A percentile compares a stretch with the other conserved stretches of the same genome.
phyloP scores from a whole-genome alignment of 2,329 filamentous ascomycete genomes.

The Sclerotinia spermophila region DNA sequence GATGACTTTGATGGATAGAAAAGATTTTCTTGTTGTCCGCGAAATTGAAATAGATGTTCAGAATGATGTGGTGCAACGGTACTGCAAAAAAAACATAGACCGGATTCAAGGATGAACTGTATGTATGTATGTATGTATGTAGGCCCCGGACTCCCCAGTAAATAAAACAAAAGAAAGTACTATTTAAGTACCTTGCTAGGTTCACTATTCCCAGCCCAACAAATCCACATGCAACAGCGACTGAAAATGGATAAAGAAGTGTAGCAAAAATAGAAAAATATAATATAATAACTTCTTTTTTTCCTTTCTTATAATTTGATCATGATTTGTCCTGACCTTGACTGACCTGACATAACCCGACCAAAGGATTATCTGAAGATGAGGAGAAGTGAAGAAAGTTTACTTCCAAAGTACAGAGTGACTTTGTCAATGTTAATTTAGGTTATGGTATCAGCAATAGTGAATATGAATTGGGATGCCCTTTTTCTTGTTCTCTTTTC shows the following conservation, averaged over 20 bases:
- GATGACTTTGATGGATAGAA: conserved; percentile 13
- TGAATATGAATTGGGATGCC: not conserved
- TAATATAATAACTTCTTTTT: not conserved
- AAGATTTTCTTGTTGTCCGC: conserved; percentile 6
- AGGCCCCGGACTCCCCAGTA: conserved; percentile 10
- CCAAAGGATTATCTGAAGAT: not conserved
- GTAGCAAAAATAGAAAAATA: conserved; percentile 1
- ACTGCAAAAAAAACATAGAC: not conserved
- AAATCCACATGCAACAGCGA: conserved; percentile 21
- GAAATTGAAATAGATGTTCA: conserved; percentile 10
- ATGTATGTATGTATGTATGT: not conserved
- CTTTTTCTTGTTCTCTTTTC: not conserved
- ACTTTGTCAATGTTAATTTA: not conserved
- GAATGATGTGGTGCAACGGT: conserved; percentile 13
- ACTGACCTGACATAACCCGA: not conserved
- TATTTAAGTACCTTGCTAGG: conserved; percentile 37
- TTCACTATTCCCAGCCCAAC: conserved; percentile 39
- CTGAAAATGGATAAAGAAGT: conserved; percentile 18
- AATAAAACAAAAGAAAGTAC: conserved; percentile 2
- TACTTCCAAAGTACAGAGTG: not conserved
- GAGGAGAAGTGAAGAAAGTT: not conserved
- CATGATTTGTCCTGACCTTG: conserved; percentile 1
- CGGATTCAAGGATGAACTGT: conserved; percentile 3
- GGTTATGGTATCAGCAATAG: not conserved
- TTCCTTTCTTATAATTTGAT: not conserved